Conservation (phyloP, 164 flowering plant species). For the Nymphaea thermarum region DNA sequence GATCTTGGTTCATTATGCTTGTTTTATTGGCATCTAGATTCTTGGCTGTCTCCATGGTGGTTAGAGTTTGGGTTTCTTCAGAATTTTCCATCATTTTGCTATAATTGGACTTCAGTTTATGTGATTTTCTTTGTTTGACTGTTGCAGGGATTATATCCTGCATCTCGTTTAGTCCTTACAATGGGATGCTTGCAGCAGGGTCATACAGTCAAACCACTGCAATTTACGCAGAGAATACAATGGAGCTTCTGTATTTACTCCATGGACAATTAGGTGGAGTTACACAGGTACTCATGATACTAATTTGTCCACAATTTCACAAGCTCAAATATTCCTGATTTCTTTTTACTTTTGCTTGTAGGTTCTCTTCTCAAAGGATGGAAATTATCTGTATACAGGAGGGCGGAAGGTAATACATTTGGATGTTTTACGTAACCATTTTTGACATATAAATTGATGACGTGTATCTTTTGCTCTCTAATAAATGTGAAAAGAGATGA, state of each 20-base stretch:
- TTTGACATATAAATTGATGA: neutral
- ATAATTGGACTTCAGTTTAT: no score
- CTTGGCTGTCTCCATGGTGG: no score
- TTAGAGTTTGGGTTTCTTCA: no score
- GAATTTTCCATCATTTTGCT: no score
- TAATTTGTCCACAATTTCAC: neutral
- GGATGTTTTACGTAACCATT: neutral
- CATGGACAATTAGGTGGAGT: conserved; percentile 98
- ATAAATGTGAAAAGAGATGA: neutral
- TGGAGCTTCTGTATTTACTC: conserved; percentile 79
- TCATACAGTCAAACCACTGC: conserved; percentile 85
- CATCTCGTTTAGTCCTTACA: conserved; percentile 68
- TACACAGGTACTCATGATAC: conserved; percentile 40
- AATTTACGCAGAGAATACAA: conserved; percentile 73
- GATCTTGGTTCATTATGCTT: no score
- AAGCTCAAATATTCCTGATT: neutral
- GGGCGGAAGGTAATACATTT: conserved; percentile 59
- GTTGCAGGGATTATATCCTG: conserved; percentile 73
- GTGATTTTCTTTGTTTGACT: neutral
- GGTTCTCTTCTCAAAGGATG: conserved; percentile 92
- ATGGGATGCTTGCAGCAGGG: conserved; percentile 82
- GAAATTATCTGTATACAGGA: conserved; percentile 83
- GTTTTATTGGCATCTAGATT: no score
- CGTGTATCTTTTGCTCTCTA: neutral
- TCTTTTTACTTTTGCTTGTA: conserved; percentile 15